Conservation (phyloP, 2,329 filamentous ascomycete species). For the Neofusicoccum sp. region DNA sequence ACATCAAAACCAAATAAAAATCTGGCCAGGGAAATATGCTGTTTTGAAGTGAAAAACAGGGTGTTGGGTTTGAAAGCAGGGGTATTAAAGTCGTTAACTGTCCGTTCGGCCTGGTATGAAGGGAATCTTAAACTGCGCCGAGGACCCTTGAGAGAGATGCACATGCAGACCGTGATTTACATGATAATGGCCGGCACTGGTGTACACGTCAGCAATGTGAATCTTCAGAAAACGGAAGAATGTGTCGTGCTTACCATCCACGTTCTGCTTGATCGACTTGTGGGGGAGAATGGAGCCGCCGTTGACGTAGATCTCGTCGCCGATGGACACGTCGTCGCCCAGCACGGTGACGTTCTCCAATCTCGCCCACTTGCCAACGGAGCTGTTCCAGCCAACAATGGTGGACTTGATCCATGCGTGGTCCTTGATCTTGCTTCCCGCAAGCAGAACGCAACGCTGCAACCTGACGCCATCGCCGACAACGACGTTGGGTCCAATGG, state of each 20-base stretch:
- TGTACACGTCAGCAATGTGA: constrained; percentile 21
- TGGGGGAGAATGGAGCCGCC: constrained; percentile 92
- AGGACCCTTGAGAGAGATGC: neutral
- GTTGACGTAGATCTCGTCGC: constrained; percentile 98
- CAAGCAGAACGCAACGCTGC: constrained; percentile 86
- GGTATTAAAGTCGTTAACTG: constrained; percentile 17
- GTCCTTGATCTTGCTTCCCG: constrained; percentile 93
- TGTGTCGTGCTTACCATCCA: constrained; percentile 58
- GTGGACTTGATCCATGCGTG: constrained; percentile 99
- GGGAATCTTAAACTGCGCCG: neutral
- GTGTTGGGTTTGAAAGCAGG: neutral
- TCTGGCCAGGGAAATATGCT: neutral
- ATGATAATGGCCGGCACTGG: constrained; percentile 48
- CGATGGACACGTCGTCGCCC: constrained; percentile 95
- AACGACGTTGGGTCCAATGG: constrained; percentile 88
- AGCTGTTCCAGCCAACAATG: constrained; percentile 98
- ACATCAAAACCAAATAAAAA: neutral
- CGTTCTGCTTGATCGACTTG: constrained; percentile 98
- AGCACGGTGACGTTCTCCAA: constrained; percentile 98
- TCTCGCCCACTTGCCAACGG: constrained; percentile 90
- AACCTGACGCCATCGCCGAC: constrained; percentile 91
- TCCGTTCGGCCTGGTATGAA: neutral
- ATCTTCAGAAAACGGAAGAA: neutral
- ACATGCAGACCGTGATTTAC: constrained; percentile 30
- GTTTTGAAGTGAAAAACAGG: neutral